Percentiles rank a stretch among this genome's conserved stretches.
These are phyloP conservation scores for Pestalotiopsis fici DNA, from an alignment of 2,329 filamentous ascomycete species.

Conservation along the genomic window DNA sequence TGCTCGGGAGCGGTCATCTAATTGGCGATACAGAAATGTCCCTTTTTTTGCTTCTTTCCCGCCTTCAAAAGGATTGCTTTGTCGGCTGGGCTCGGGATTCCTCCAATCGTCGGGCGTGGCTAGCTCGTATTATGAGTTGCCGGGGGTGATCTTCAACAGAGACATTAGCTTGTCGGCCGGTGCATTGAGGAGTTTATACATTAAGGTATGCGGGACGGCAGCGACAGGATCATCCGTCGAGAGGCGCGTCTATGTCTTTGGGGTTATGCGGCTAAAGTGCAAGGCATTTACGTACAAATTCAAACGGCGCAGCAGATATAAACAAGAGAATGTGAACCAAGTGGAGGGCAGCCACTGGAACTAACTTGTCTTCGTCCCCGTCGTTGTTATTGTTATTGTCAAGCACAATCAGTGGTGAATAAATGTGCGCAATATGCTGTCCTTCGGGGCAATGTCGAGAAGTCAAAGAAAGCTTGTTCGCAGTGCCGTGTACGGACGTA, in stretches of 20 bases:
- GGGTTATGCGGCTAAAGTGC: not conserved
- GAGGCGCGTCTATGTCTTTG: not conserved
- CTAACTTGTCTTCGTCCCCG: not conserved
- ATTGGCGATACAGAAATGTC: not conserved
- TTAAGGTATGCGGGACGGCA: not conserved
- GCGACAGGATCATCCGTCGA: not conserved
- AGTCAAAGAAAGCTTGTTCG: not conserved
- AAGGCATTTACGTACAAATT: constrained; percentile 1
- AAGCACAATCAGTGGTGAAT: not conserved
- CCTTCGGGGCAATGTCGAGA: not conserved
- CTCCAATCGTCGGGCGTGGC: not conserved
- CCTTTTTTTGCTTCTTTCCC: not conserved
- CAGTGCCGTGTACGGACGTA: not conserved
- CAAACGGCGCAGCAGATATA: not conserved
- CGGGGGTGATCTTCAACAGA: not conserved
- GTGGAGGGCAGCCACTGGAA: not conserved
- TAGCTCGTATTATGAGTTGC: not conserved
- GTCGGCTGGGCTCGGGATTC: not conserved
- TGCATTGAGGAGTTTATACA: not conserved
- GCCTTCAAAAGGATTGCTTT: not conserved
- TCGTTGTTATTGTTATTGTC: not conserved
- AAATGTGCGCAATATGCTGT: not conserved
- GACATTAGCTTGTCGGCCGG: not conserved
- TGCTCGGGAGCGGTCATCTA: not conserved
- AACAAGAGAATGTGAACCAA: not conserved